Conservation (phyloP, 2,329 filamentous ascomycete species). For the Aspergillus aculeatus region DNA sequence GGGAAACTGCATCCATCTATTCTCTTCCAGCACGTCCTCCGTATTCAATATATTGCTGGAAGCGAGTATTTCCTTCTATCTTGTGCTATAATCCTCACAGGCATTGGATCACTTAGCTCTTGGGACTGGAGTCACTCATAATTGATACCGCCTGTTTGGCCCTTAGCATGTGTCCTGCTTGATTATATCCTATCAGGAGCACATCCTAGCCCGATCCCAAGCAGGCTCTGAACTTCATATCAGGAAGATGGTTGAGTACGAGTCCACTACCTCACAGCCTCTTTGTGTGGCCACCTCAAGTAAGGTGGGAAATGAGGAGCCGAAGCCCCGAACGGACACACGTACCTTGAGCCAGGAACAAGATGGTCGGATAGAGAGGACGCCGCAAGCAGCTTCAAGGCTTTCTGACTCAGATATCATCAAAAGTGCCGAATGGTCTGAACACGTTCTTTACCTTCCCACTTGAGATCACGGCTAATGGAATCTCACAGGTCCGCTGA, state of each 20-base stretch:
- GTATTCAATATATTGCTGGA: too few species aligned
- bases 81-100: too few species aligned
- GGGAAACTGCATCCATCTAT: too few species aligned
- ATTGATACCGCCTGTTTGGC: too few species aligned
- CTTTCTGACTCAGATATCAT: slow-evolving; percentile 38
- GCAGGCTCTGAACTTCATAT: neutral
- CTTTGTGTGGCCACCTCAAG: slow-evolving; percentile 30
- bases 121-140: too few species aligned
- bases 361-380: too few species aligned
- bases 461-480: slow-evolving; percentile 1
- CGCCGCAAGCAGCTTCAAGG: neutral
- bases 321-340: neutral
- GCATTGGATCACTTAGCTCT: too few species aligned
- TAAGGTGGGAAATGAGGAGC: neutral
- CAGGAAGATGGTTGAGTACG: neutral
- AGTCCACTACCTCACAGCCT: slow-evolving; percentile 11
- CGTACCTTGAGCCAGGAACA: neutral
- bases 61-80: too few species aligned
- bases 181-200: neutral
- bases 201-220: neutral
- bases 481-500: slow-evolving; percentile 48
- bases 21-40: too few species aligned
- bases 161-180: neutral
- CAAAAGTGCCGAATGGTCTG: slow-evolving; percentile 48
- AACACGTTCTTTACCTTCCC: neutral